phyloP scores from a whole-genome alignment of 2,329 filamentous ascomycete species.

The Neodidymelliopsis sp. region DNA sequence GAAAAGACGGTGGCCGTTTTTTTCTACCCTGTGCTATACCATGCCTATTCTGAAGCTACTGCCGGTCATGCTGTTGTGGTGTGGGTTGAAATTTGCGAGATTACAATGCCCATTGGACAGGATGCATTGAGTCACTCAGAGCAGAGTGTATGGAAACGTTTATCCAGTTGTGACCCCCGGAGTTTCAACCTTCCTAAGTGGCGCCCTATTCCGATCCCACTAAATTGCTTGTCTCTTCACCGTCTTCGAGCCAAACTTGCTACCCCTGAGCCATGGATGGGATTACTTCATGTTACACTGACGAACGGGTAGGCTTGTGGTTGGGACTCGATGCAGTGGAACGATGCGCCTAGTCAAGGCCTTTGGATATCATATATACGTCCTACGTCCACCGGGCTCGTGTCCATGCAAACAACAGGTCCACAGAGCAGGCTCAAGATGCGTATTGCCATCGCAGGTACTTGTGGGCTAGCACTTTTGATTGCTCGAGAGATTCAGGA shows the following conservation, averaged over 20 bases:
- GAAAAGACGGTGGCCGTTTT: constrained; percentile 35
- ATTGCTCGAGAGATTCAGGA: constrained; percentile 66
- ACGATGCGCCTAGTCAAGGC: neutral
- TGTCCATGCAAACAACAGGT: neutral
- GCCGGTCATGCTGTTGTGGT: constrained; percentile 13
- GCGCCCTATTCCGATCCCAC: constrained; percentile 17
- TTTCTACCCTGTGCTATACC: constrained; percentile 18
- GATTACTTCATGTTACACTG: constrained; percentile 25
- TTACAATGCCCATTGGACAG: constrained; percentile 29
- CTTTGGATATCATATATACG: no score
- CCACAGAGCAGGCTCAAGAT: constrained; percentile 54
- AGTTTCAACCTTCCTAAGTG: constrained; percentile 7
- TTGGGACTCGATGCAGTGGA: neutral
- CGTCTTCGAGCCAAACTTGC: constrained; percentile 23
- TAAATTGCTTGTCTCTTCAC: constrained; percentile 29
- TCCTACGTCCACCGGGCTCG: no score
- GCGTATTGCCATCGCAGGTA: constrained; percentile 69
- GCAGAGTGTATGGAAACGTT: constrained; percentile 4
- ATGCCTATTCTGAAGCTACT: constrained; percentile 12
- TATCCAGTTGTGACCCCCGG: neutral
- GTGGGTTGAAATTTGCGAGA: constrained; percentile 15
- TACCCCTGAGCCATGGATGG: constrained; percentile 43
- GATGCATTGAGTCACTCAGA: neutral
- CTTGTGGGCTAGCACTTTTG: constrained; percentile 64
- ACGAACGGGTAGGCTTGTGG: constrained; percentile 8